Percentiles rank a stretch among this genome's conserved stretches.
Evolutionary conservation across 176 grass and related monocot genomes (phyloP).

Genomic region (Rhynchospora pubera): DNA sequence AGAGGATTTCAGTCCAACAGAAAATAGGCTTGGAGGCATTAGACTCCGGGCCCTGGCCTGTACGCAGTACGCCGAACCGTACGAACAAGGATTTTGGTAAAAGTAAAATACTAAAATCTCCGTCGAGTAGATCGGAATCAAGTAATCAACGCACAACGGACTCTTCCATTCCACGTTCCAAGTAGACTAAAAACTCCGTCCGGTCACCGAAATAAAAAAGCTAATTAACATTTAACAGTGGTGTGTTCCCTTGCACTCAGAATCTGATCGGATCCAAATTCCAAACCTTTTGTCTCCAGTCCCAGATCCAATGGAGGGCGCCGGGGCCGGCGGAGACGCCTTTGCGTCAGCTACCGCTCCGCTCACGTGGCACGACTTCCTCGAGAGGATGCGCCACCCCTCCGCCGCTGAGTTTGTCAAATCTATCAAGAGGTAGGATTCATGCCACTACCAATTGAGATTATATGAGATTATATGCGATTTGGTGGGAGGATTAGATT

Average conservation of each 20-base stretch:
- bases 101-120: too few species aligned
- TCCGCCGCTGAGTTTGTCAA: slow-evolving; percentile 90
- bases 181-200: not conserved
- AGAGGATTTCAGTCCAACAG: too few species aligned
- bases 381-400: slow-evolving; percentile 95
- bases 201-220: not conserved
- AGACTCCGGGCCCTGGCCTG: too few species aligned
- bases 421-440: slow-evolving; percentile 74
- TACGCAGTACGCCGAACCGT: too few species aligned
- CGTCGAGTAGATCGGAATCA: too few species aligned
- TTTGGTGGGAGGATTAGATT: not conserved
- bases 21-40: too few species aligned
- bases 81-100: too few species aligned
- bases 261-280: not conserved
- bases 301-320: slow-evolving; percentile 49
- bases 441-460: not conserved
- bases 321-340: slow-evolving; percentile 42
- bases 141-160: too few species aligned
- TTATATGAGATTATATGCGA: not conserved
- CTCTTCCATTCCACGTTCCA: not conserved
- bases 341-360: slow-evolving; percentile 67
- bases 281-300: not conserved
- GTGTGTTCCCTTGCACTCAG: not conserved
- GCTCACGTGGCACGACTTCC: slow-evolving; percentile 93
- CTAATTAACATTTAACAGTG: not conserved